Percentiles rank a stretch among this genome's conserved stretches.
phyloP scores from a whole-genome alignment of 1,284 basidiomycete genomes.

The Hymenochaete sp. region DNA sequence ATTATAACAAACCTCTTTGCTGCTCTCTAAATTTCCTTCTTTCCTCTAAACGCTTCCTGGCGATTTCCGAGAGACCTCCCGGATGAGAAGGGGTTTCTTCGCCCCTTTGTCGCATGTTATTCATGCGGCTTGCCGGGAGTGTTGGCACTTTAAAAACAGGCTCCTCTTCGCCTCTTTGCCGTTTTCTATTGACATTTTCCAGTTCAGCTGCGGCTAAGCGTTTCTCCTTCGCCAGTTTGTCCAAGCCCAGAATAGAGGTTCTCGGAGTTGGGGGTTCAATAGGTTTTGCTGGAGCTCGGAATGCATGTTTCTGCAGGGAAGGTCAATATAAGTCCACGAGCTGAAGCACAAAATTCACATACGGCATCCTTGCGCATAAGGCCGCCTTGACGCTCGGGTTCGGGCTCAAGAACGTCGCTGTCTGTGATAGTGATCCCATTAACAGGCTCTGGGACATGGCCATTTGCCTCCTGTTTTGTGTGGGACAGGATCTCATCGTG shows the following conservation, averaged over 20 bases:
- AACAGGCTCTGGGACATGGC: constrained; percentile 44
- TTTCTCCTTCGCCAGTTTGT: constrained; percentile 83
- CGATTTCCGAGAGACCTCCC: constrained; percentile 74
- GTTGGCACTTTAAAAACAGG: constrained; percentile 81
- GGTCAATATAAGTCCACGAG: constrained; percentile 1
- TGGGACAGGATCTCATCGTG: constrained; percentile 54
- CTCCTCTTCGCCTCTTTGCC: constrained; percentile 35
- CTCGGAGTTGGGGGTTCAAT: constrained; percentile 67
- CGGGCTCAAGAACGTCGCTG: constrained; percentile 75
- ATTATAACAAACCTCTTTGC: constrained; percentile 41
- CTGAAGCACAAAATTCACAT: constrained; percentile 21
- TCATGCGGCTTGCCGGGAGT: constrained; percentile 50
- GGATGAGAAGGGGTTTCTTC: constrained; percentile 93
- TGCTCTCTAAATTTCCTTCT: constrained; percentile 60
- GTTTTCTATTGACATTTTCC: constrained; percentile 51
- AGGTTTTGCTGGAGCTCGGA: constrained; percentile 62
- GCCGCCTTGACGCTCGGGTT: constrained; percentile 67
- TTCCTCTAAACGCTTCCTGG: constrained; percentile 67
- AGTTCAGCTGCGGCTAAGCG: constrained; percentile 45
- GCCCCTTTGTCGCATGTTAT: constrained; percentile 61
- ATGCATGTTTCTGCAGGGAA: constrained; percentile 56
- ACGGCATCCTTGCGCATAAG: constrained; percentile 62
- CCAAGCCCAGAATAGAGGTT: constrained; percentile 75
- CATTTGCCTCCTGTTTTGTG: constrained; percentile 53
- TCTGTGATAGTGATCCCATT: constrained; percentile 74